Percentiles rank a stretch among this genome's conserved stretches.
phyloP scores from a whole-genome alignment of 2,329 filamentous ascomycete species.

The Alternaria viburni region DNA sequence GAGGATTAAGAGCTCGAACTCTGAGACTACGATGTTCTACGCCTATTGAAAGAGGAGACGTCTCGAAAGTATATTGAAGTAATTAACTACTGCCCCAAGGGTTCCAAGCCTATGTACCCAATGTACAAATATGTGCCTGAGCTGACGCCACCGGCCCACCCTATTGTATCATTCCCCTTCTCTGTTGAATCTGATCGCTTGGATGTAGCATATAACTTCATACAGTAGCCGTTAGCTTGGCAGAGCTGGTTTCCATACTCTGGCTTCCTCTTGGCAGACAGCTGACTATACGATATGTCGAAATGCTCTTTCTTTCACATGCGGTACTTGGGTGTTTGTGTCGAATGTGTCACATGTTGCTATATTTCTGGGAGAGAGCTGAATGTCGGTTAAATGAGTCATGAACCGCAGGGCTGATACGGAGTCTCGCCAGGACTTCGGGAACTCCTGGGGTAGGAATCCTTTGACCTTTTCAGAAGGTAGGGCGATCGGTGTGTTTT shows the following conservation, averaged over 20 bases:
- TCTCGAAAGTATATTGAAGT: background rate
- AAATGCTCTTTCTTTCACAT: background rate
- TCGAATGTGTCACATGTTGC: background rate
- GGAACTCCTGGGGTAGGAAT: background rate
- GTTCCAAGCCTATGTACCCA: background rate
- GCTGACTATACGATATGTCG: background rate
- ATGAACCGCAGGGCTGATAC: background rate
- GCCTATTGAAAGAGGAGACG: background rate
- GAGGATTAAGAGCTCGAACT: background rate
- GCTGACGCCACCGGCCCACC: background rate
- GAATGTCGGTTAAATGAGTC: background rate
- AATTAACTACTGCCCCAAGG: background rate
- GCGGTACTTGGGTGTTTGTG: too few relatives aligned
- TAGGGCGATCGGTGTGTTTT: background rate
- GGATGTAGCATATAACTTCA: background rate
- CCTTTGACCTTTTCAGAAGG: background rate
- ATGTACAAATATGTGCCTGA: background rate
- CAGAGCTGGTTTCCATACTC: background rate
- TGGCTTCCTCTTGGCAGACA: background rate
- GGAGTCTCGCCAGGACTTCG: background rate
- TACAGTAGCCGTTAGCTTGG: background rate
- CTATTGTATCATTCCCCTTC: background rate
- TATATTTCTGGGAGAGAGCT: background rate
- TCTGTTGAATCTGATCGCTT: background rate
- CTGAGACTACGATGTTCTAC: constrained; percentile 2